Percentiles rank a stretch among this genome's conserved stretches.
phyloP scores from a whole-genome alignment of 148 eudicot genomes.

The Vaccinium darrowii region DNA sequence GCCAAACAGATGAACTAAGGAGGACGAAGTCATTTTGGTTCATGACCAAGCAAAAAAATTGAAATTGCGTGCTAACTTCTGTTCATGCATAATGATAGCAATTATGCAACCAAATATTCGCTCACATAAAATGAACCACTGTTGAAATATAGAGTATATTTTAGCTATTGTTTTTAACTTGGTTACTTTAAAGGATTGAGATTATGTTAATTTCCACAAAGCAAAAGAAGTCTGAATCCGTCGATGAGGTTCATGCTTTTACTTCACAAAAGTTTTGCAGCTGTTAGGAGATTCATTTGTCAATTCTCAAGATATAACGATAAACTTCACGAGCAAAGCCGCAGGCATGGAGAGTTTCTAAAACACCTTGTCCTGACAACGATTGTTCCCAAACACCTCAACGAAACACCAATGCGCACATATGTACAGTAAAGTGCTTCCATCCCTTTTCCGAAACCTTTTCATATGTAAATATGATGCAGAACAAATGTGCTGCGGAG shows the following conservation, averaged over 20 bases:
- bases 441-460: too few relatives aligned
- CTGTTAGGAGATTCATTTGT: background rate
- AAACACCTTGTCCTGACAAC: too few relatives aligned
- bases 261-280: background rate
- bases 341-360: too few relatives aligned
- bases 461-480: too few relatives aligned
- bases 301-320: background rate
- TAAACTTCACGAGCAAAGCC: slow-evolving; percentile 2
- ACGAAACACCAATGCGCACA: too few relatives aligned
- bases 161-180: background rate
- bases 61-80: background rate
- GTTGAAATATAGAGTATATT: background rate
- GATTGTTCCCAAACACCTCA: too few relatives aligned
- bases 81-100: background rate
- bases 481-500: too few relatives aligned
- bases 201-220: background rate
- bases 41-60: background rate
- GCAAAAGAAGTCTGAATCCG: background rate
- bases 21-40: background rate
- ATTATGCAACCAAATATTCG: background rate
- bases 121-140: background rate
- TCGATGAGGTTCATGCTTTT: background rate
- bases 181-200: slow-evolving; percentile 3
- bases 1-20: background rate
- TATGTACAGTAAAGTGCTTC: too few relatives aligned